Percentiles rank a stretch among this genome's conserved stretches.
Evolutionary conservation across 2,329 filamentous ascomycete genomes (phyloP).

Genomic region (Fusarium paranaense): DNA sequence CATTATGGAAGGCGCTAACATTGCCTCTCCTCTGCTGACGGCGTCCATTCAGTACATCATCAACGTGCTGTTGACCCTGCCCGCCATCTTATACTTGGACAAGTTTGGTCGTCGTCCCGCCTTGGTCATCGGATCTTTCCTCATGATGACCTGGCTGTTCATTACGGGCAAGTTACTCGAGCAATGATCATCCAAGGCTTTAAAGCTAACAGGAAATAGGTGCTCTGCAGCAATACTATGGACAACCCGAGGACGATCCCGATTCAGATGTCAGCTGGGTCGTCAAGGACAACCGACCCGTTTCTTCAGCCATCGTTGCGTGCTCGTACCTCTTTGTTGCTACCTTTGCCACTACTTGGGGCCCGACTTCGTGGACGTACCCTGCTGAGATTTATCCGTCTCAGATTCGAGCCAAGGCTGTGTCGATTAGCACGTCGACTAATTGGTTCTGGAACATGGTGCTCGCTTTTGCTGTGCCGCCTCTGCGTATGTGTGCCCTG

Average conservation of each 20-base stretch:
- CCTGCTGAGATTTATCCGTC: conserved; percentile 60
- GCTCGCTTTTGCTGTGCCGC: conserved; percentile 49
- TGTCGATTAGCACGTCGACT: conserved; percentile 54
- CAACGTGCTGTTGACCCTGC: conserved; percentile 69
- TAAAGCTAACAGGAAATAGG: conserved; percentile 41
- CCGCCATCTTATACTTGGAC: conserved; percentile 71
- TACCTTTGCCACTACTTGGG: conserved; percentile 55
- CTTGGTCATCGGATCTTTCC: conserved; percentile 65
- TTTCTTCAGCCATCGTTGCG: conserved; percentile 71
- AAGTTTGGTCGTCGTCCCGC: conserved; percentile 67
- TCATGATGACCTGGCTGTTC: conserved; percentile 72
- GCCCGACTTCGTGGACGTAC: conserved; percentile 60
- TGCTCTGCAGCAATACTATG: conserved; percentile 70
- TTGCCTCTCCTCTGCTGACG: conserved; percentile 67
- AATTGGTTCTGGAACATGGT: conserved; percentile 51
- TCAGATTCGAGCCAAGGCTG: conserved; percentile 58
- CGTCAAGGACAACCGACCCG: conserved; percentile 60
- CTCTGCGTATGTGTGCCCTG: conserved; percentile 54
- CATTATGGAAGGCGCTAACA: conserved; percentile 69
- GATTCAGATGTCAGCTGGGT: conserved; percentile 69
- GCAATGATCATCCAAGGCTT: not conserved
- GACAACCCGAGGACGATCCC: conserved; percentile 55
- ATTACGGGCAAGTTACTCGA: conserved; percentile 59
- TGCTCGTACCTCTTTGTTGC: conserved; percentile 73
- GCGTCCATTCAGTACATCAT: conserved; percentile 74